These are phyloP conservation scores for Mallotus repandus DNA, from an alignment of 441 rosid genomes.

Conservation along the genomic window DNA sequence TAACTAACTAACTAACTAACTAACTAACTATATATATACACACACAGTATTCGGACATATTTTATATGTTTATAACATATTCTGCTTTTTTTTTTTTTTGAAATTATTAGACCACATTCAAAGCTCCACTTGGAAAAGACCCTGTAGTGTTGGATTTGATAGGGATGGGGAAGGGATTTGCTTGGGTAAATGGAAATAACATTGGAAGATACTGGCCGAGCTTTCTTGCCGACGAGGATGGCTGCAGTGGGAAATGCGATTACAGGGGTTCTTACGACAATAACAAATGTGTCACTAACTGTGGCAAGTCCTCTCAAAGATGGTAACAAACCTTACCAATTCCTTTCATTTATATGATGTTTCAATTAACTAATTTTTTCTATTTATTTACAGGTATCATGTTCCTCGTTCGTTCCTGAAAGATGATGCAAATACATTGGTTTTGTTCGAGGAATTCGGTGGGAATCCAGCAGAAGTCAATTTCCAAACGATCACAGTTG, in stretches of 20 bases:
- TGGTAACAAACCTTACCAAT: conserved; percentile 25
- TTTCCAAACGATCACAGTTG: conserved; percentile 39
- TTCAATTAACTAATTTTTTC: too few relatives aligned
- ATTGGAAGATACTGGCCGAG: conserved; percentile 72
- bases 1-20: too few relatives aligned
- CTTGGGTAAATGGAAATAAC: conserved; percentile 61
- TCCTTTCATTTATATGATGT: too few relatives aligned
- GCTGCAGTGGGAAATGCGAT: conserved; percentile 44
- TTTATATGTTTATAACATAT: too few relatives aligned
- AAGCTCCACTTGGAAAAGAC: conserved; percentile 49
- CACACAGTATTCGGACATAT: too few relatives aligned
- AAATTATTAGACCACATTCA: conserved; percentile 42
- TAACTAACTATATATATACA: too few relatives aligned
- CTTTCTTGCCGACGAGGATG: conserved; percentile 31
- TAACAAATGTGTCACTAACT: conserved; percentile 44
- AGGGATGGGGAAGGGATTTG: conserved; percentile 66
- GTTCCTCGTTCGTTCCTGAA: conserved; percentile 61
- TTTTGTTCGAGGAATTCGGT: conserved; percentile 71
- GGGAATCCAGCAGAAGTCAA: conserved; percentile 45
- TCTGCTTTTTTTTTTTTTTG: too few relatives aligned
- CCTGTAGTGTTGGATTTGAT: conserved; percentile 51
- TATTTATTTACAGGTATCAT: conserved; percentile 52
- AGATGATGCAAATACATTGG: conserved; percentile 46
- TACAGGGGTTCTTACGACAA: conserved; percentile 44
- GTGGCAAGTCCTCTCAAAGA: conserved; percentile 74